Evolutionary conservation across 108 stramenopile genomes (phyloP).

Genomic region (Hondaea fermentalgiana): DNA sequence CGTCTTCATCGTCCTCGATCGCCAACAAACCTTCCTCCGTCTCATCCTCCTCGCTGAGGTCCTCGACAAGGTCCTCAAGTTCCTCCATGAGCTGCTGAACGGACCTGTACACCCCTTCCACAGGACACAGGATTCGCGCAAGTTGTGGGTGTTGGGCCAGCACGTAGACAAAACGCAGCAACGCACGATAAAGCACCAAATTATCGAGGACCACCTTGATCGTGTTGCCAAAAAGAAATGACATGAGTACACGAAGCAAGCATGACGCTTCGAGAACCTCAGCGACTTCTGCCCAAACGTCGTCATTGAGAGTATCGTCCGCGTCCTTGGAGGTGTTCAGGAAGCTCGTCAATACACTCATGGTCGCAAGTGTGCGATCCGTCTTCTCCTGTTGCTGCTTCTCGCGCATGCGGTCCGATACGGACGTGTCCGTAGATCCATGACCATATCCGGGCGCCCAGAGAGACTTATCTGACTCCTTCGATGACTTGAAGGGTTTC

Average conservation of each 20-base stretch:
- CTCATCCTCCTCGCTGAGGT: neutral
- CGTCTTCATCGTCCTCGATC: no score
- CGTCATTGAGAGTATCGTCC: neutral
- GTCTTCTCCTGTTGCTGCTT: neutral
- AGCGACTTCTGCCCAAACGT: neutral
- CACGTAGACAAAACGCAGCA: neutral
- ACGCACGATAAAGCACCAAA: neutral
- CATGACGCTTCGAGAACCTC: neutral
- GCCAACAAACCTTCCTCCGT: neutral
- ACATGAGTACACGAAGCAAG: neutral
- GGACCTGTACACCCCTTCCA: neutral
- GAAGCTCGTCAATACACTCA: neutral
- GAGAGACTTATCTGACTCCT: neutral
- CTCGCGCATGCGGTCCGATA: conserved; percentile 6
- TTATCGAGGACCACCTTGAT: neutral
- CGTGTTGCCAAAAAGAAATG: neutral
- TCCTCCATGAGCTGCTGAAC: neutral
- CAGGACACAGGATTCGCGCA: neutral
- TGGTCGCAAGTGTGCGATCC: neutral
- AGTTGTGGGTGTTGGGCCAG: neutral
- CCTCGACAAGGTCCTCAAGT: neutral
- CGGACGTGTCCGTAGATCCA: neutral
- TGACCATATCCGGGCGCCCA: conserved; percentile 9
- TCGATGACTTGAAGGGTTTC: no score
- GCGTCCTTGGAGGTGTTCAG: neutral